A percentile compares a stretch with the other conserved stretches of the same genome.
These are phyloP conservation scores for Gossypium schwendimanii DNA, from an alignment of 441 rosid species.

Conservation along the genomic window DNA sequence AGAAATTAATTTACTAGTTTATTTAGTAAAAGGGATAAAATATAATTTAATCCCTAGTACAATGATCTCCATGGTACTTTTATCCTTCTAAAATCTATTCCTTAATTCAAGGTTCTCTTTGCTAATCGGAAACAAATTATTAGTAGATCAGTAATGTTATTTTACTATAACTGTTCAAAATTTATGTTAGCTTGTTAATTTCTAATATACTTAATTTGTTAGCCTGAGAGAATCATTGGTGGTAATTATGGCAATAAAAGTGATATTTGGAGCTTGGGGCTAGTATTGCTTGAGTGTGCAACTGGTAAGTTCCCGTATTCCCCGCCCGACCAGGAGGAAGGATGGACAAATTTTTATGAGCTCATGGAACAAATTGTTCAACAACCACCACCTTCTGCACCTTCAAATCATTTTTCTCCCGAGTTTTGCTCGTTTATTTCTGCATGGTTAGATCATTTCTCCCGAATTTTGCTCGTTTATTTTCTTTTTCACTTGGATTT, in stretches of 20 bases:
- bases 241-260: constrained; percentile 52
- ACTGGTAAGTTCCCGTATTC: constrained; percentile 76
- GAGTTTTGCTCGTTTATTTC: constrained; percentile 84
- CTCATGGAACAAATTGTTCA: constrained; percentile 88
- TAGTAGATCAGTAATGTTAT: neutral
- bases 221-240: constrained; percentile 94
- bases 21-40: no score
- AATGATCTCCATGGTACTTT: no score
- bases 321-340: constrained; percentile 57
- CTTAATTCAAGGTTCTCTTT: no score
- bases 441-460: constrained; percentile 54
- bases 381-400: constrained; percentile 60
- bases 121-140: no score
- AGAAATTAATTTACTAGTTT: no score
- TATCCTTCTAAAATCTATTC: no score
- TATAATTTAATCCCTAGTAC: no score
- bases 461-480: neutral
- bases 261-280: constrained; percentile 96
- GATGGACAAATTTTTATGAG: constrained; percentile 72
- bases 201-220: neutral
- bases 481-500: neutral
- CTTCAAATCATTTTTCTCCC: constrained; percentile 60
- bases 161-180: neutral
- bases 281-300: constrained; percentile 83
- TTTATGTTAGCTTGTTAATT: neutral